Evolutionary conservation across 1,284 basidiomycete species (phyloP).

Genomic region (Naganishia sp.): DNA sequence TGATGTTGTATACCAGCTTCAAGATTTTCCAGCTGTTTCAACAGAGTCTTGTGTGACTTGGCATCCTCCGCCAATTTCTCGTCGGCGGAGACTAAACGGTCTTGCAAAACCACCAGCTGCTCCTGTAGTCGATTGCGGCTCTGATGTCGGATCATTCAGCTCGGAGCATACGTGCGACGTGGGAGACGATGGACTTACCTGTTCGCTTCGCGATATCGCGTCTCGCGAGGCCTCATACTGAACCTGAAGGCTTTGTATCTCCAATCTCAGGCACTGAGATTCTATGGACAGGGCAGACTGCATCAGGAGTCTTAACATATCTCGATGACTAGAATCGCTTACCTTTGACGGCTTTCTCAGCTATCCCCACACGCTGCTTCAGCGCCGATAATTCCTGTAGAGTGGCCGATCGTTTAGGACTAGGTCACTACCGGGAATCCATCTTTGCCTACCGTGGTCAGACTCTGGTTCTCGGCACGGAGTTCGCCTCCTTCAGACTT

Average conservation of each 20-base stretch:
- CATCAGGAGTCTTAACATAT: background rate
- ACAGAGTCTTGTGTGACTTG: conserved; percentile 22
- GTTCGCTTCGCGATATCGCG: conserved; percentile 1
- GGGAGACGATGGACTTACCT: background rate
- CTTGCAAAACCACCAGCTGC: conserved; percentile 12
- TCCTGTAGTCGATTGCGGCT: conserved; percentile 23
- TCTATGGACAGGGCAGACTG: background rate
- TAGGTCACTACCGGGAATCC: background rate
- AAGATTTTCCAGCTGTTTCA: conserved; percentile 42
- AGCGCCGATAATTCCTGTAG: background rate
- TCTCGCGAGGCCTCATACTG: conserved; percentile 9
- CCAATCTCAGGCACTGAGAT: background rate
- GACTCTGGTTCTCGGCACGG: conserved; percentile 1
- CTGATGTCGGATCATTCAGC: background rate
- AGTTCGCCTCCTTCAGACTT: conserved; percentile 20
- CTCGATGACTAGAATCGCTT: background rate
- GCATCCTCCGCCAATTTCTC: conserved; percentile 23
- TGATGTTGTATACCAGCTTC: conserved; percentile 44
- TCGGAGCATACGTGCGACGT: background rate
- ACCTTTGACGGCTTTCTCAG: conserved; percentile 9
- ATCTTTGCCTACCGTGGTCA: conserved; percentile 2
- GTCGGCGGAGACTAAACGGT: conserved; percentile 4
- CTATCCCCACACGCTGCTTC: background rate
- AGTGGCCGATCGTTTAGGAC: background rate
- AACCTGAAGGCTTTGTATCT: background rate